A percentile compares a stretch with the other conserved stretches of the same genome.
phyloP scores from a whole-genome alignment of 106 monocot genomes.

The Acorus calamus region DNA sequence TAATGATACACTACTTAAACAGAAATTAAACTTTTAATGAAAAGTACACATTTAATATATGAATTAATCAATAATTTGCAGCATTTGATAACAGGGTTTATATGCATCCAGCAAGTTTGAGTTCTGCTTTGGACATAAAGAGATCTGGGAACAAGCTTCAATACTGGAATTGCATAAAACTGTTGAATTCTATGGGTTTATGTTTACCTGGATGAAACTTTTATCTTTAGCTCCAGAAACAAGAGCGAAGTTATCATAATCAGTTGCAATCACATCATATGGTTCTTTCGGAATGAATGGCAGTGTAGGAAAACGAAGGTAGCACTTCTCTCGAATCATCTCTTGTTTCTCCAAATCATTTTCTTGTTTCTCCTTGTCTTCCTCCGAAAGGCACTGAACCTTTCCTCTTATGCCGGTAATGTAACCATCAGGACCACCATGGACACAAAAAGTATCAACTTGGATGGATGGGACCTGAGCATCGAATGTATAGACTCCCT shows the following conservation, averaged over 20 bases:
- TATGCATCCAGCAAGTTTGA: too few species aligned
- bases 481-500: slow-evolving; percentile 88
- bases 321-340: slow-evolving; percentile 83
- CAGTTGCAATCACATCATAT: slow-evolving; percentile 94
- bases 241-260: slow-evolving; percentile 83
- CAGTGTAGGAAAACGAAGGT: slow-evolving; percentile 82
- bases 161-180: too few species aligned
- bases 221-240: slow-evolving; percentile 92
- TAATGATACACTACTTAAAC: too few species aligned
- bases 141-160: too few species aligned
- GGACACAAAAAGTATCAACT: slow-evolving; percentile 89
- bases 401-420: slow-evolving; percentile 89
- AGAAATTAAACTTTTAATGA: too few species aligned
- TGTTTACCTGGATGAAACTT: slow-evolving; percentile 70
- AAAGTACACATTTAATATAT: too few species aligned
- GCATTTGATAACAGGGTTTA: too few species aligned
- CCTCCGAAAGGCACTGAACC: slow-evolving; percentile 73
- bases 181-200: background rate
- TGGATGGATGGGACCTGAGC: slow-evolving; percentile 43
- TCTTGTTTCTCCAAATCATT: slow-evolving; percentile 61
- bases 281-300: slow-evolving; percentile 92
- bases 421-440: slow-evolving; percentile 82
- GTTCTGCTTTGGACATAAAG: too few species aligned
- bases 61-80: too few species aligned
- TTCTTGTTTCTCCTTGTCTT: slow-evolving; percentile 41